Evolutionary conservation across 2,329 filamentous ascomycete genomes (phyloP).

Genomic region (Cercospora beticola): DNA sequence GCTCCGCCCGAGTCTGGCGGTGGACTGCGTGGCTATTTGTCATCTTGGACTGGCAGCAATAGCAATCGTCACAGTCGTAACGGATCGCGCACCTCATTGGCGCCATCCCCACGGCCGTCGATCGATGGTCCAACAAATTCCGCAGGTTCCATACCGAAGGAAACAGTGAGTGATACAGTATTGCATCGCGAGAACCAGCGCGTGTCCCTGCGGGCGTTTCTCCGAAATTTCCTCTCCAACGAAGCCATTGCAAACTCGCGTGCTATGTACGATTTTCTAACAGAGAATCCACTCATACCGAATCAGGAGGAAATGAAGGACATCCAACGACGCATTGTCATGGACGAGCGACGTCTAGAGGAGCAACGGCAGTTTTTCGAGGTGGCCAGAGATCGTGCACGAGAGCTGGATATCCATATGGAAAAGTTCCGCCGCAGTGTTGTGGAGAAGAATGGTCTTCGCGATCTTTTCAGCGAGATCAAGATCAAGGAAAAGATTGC

Average conservation of each 20-base stretch:
- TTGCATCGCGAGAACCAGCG: conserved; percentile 87
- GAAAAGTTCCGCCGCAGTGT: conserved; percentile 71
- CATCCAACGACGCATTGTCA: conserved; percentile 72
- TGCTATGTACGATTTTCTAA: conserved; percentile 82
- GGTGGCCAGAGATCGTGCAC: conserved; percentile 83
- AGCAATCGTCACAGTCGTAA: conserved; percentile 45
- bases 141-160: conserved; percentile 17
- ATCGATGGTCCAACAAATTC: conserved; percentile 30
- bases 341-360: conserved; percentile 85
- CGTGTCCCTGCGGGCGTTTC: conserved; percentile 84
- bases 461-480: conserved; percentile 90
- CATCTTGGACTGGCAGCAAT: conserved; percentile 35
- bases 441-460: conserved; percentile 78
- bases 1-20: conserved; percentile 30
- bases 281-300: conserved; percentile 66
- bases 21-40: conserved; percentile 47
- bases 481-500: conserved; percentile 82
- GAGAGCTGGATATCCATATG: conserved; percentile 97
- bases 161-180: conserved; percentile 38
- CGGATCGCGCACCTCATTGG: conserved; percentile 40
- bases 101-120: conserved; percentile 36
- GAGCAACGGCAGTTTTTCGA: conserved; percentile 96
- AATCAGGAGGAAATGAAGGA: conserved; percentile 83
- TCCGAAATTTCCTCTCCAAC: conserved; percentile 83
- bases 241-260: conserved; percentile 78